Evolutionary conservation across 2,329 filamentous ascomycete species (phyloP).

Genomic region (Chrysoporthe puriensis): DNA sequence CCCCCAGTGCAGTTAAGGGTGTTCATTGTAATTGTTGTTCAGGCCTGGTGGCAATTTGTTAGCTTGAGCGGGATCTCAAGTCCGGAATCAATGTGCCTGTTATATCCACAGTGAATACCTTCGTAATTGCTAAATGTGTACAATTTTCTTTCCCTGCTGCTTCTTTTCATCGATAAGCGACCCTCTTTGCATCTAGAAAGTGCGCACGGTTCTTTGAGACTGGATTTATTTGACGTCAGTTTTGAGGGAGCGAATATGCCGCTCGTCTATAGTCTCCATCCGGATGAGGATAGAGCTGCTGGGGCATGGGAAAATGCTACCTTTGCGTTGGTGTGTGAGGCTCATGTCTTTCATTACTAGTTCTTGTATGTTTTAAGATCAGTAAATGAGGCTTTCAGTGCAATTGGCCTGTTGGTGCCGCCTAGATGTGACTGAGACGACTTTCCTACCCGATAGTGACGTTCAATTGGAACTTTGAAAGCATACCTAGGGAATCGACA

Average conservation of each 20-base stretch:
- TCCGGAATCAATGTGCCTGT: too few relatives aligned
- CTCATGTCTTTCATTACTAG: neutral
- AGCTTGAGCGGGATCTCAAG: too few relatives aligned
- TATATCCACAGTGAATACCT: too few relatives aligned
- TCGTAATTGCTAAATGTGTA: too few relatives aligned
- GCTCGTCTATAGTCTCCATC: too few relatives aligned
- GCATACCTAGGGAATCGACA: neutral
- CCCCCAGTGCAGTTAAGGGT: neutral
- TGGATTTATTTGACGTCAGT: too few relatives aligned
- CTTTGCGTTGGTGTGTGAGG: neutral
- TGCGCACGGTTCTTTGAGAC: too few relatives aligned
- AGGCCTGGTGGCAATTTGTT: neutral
- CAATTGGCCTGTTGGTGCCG: neutral
- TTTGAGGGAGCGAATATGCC: too few relatives aligned
- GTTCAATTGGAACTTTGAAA: neutral
- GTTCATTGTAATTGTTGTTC: neutral
- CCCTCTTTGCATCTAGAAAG: too few relatives aligned
- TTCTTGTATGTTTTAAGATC: neutral
- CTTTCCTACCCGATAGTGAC: neutral
- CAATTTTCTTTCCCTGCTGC: too few relatives aligned
- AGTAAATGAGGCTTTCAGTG: neutral
- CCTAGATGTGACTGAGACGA: neutral
- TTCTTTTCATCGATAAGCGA: too few relatives aligned
- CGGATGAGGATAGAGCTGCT: too few relatives aligned
- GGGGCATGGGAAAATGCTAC: neutral